Conservation (phyloP, 1,284 basidiomycete genomes). For the Coriolopsis trogii region DNA sequence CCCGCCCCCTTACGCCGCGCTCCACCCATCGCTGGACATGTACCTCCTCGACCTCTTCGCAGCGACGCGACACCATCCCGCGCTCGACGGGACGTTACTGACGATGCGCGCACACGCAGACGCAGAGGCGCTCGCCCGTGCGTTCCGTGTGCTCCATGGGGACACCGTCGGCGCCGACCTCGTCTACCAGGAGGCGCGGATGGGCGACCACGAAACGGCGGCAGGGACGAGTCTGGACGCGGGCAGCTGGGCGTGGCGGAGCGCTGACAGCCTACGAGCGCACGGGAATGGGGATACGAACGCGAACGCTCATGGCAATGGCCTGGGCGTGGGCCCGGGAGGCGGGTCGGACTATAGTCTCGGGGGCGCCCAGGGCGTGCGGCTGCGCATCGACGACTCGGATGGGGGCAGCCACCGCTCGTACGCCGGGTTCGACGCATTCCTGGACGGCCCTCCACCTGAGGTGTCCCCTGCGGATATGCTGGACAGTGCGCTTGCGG, state of each 20-base stretch:
- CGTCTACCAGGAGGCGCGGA: slow-evolving; percentile 21
- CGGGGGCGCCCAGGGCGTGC: slow-evolving; percentile 8
- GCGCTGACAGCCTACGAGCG: slow-evolving; percentile 20
- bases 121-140: slow-evolving; percentile 62
- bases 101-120: slow-evolving; percentile 61
- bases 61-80: slow-evolving; percentile 69
- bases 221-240: slow-evolving; percentile 11
- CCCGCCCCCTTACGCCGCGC: slow-evolving; percentile 31
- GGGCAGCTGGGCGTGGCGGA: slow-evolving; percentile 20
- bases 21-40: slow-evolving; percentile 53
- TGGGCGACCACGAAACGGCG: slow-evolving; percentile 11
- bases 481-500: slow-evolving; percentile 6
- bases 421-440: slow-evolving; percentile 5
- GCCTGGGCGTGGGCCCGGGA: neutral
- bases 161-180: slow-evolving; percentile 41
- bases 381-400: slow-evolving; percentile 11
- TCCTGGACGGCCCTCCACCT: neutral
- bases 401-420: slow-evolving; percentile 9
- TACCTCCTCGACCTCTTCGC: slow-evolving; percentile 75
- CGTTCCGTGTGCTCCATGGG: slow-evolving; percentile 61
- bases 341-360: too few relatives aligned
- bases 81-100: slow-evolving; percentile 69
- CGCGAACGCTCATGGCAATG: slow-evolving; percentile 4
- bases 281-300: slow-evolving; percentile 1
- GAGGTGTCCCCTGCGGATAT: slow-evolving; percentile 10